Conservation (phyloP, 139 green algal genomes). For the Desmodesmus armatus region DNA sequence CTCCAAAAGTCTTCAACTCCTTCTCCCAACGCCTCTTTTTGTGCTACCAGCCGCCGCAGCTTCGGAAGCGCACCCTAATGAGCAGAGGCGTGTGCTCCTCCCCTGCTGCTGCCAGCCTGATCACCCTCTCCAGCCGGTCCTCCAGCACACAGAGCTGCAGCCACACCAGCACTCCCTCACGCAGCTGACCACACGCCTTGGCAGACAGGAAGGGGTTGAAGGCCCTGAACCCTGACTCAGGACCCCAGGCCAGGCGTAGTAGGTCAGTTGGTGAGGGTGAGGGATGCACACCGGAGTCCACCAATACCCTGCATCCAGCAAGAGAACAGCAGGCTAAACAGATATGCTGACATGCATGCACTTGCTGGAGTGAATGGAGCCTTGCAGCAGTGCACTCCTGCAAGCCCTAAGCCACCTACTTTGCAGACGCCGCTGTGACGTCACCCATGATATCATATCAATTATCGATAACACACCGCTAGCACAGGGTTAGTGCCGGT, state of each 20-base stretch:
- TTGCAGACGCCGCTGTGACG: too few relatives aligned
- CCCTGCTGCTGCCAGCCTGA: conserved; percentile 21
- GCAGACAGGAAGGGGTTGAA: conserved; percentile 64
- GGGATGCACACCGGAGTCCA: background rate
- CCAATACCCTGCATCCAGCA: conserved; percentile 39
- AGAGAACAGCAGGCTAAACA: background rate
- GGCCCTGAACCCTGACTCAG: background rate
- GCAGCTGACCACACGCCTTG: conserved; percentile 25
- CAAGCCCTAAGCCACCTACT: too few relatives aligned
- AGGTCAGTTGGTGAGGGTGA: conserved; percentile 33
- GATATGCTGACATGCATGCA: background rate
- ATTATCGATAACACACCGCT: too few relatives aligned
- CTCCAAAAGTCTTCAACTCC: background rate
- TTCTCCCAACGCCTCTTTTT: too few relatives aligned
- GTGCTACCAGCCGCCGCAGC: too few relatives aligned
- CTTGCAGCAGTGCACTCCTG: background rate
- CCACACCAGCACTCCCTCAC: conserved; percentile 51
- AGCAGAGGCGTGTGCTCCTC: conserved; percentile 1
- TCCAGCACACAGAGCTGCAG: conserved; percentile 74
- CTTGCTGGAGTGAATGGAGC: background rate
- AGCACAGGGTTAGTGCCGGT: too few relatives aligned
- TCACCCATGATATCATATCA: too few relatives aligned
- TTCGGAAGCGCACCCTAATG: background rate
- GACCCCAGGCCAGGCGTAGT: background rate
- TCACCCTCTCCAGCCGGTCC: conserved; percentile 61